phyloP scores from a whole-genome alignment of 192 early-diverging fungal genomes.

The Mortierella antarctica region DNA sequence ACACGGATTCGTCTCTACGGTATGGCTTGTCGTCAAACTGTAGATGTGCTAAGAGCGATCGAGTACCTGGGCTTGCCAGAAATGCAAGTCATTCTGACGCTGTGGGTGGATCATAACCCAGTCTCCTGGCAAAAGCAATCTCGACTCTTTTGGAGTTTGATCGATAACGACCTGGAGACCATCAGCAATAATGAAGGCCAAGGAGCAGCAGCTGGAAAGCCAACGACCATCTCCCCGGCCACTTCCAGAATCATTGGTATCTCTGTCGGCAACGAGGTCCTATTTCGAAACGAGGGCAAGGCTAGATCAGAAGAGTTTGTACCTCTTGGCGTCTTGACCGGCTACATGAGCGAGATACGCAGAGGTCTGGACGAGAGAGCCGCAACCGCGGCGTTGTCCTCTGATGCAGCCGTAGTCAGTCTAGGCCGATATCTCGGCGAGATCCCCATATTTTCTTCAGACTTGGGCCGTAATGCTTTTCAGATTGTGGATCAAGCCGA shows the following conservation, averaged over 20 bases:
- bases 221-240: constrained; percentile 34
- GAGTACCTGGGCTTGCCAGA: constrained; percentile 58
- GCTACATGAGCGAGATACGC: constrained; percentile 62
- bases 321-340: constrained; percentile 46
- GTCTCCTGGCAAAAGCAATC: constrained; percentile 52
- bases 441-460: constrained; percentile 54
- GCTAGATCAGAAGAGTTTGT: constrained; percentile 4
- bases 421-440: constrained; percentile 45
- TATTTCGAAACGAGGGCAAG: constrained; percentile 66
- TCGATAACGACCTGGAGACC: constrained; percentile 20
- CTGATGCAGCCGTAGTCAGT: constrained; percentile 44
- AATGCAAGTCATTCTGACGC: constrained; percentile 69
- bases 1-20: constrained; percentile 71
- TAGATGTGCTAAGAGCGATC: constrained; percentile 70
- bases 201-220: constrained; percentile 52
- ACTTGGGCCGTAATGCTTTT: constrained; percentile 50
- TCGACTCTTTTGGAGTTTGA: constrained; percentile 28
- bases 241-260: constrained; percentile 62
- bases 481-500: constrained; percentile 65
- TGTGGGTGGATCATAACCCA: constrained; percentile 71
- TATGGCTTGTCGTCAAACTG: constrained; percentile 72
- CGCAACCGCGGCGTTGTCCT: constrained; percentile 45
- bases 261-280: constrained; percentile 72
- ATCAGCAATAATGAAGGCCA: constrained; percentile 35
- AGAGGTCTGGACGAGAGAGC: constrained; percentile 51